These are phyloP conservation scores for Corylus americana DNA, from an alignment of 306 rosid species.

Conservation along the genomic window DNA sequence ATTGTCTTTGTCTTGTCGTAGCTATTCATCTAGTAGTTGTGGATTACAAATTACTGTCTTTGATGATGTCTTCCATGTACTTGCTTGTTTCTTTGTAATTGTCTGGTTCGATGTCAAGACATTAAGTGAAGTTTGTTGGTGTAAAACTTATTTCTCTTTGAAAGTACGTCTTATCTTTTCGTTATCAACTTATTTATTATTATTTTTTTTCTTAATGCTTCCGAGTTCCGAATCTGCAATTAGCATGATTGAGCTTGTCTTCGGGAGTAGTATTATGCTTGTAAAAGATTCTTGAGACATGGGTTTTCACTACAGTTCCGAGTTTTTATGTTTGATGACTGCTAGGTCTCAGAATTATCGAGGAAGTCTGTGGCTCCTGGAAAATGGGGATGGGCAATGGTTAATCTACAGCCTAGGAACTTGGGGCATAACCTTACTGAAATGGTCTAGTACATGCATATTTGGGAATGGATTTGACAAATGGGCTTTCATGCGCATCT, in stretches of 20 bases:
- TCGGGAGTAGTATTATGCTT: no score
- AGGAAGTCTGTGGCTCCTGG: no score
- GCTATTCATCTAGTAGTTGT: conserved; percentile 3
- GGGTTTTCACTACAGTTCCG: no score
- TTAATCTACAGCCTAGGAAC: no score
- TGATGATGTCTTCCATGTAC: background rate
- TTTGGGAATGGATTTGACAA: no score
- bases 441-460: no score
- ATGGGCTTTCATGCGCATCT: no score
- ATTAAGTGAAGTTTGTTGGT: background rate
- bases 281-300: background rate
- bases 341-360: background rate
- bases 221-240: background rate
- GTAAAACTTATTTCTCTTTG: background rate
- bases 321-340: no score
- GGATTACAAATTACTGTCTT: background rate
- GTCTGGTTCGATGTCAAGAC: background rate
- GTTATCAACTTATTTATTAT: background rate
- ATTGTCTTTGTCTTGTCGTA: conserved; percentile 1
- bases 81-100: background rate
- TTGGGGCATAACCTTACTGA: no score
- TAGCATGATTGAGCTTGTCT: background rate
- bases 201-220: background rate
- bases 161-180: background rate
- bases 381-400: no score